A percentile compares a stretch with the other conserved stretches of the same genome.
These are phyloP conservation scores for Clathrospora elynae DNA, from an alignment of 2,329 filamentous ascomycete species.

Conservation along the genomic window DNA sequence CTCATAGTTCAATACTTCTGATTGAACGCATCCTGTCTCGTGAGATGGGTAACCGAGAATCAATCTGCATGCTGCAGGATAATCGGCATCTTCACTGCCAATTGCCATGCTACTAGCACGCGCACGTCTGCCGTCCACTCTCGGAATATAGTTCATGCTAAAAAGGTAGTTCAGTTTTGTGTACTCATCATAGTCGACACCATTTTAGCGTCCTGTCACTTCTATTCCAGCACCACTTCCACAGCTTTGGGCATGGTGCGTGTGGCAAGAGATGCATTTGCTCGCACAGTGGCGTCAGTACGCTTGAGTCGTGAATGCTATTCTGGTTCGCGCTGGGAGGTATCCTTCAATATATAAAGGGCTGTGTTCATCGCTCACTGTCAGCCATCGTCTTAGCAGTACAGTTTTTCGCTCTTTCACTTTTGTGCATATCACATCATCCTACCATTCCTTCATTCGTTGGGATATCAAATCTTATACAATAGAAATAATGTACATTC, in stretches of 20 bases:
- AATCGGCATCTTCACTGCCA: constrained; percentile 19
- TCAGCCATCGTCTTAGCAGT: constrained; percentile 11
- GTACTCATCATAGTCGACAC: constrained; percentile 23
- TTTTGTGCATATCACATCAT: constrained; percentile 4
- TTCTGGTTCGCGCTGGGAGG: constrained; percentile 16
- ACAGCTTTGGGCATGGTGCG: constrained; percentile 14
- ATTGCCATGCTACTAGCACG: constrained; percentile 21
- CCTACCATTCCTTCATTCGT: constrained; percentile 13
- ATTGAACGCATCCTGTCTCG: background rate
- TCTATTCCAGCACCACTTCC: constrained; percentile 16
- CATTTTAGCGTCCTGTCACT: constrained; percentile 20
- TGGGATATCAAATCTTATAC: constrained; percentile 5
- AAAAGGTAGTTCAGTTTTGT: constrained; percentile 22
- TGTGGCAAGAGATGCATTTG: constrained; percentile 14
- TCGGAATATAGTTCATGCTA: constrained; percentile 20
- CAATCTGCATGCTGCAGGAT: constrained; percentile 4
- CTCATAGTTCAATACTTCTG: background rate
- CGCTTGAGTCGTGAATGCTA: constrained; percentile 19
- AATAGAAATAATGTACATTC: constrained; percentile 43
- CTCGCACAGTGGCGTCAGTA: constrained; percentile 6
- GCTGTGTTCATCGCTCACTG: constrained; percentile 5
- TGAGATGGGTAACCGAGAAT: background rate
- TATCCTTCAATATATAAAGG: constrained; percentile 29
- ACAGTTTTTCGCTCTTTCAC: constrained; percentile 18
- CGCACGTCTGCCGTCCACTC: constrained; percentile 15